Evolutionary conservation across 208 protist genomes (phyloP), one percentile per base, ranked within the genome.

Genomic region (Trichomonas tenax): DNA sequence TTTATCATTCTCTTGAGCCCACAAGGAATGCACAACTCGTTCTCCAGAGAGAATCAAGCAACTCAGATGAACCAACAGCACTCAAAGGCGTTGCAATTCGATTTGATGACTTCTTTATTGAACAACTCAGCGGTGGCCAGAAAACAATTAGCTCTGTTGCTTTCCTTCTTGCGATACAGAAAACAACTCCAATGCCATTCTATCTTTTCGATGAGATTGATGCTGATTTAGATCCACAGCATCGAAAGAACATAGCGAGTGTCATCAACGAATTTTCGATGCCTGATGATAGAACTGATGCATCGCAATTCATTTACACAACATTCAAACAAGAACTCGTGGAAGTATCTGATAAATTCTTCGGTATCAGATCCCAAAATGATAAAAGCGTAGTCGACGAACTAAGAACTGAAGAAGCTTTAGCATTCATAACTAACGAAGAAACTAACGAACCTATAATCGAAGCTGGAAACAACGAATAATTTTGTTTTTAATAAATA

Each of bases 131-230:
- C 26, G 97, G 97, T 34, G 99, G 99, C 17, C 99, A 99, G 97
- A 99, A 99, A 97, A 99, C 99, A 49, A 97, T 99, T 14, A 99
- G 99, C 10, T 99, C 99, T 0, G 97, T 99, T n/a, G 98, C 98
- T 14, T 97, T 99, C 34, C 99, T 99, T 96, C 99, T 99, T 97
- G 99, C 99, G 34, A 99, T 99, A 96, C 99, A 99, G 97, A 97
- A 98, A 46, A 99, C 98, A 96, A 99, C 99, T 96, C 99, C 99
- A 10, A 99, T 99, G 0, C 99, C 99, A 38, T 99, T 99, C 97
- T 99, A 99, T 97, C 97, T 99, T 8, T 99, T 99, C 96, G 99
- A 99, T 97, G 99, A 99, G 97, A 99, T 99, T 96, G 99, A 99
- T 93, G 41, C 86, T 8, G 86, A 93, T 51, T 51, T 93, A 26